Evolutionary conservation across 192 early-diverging fungal species (phyloP).

Genomic region (Nowakowskiella sp.): DNA sequence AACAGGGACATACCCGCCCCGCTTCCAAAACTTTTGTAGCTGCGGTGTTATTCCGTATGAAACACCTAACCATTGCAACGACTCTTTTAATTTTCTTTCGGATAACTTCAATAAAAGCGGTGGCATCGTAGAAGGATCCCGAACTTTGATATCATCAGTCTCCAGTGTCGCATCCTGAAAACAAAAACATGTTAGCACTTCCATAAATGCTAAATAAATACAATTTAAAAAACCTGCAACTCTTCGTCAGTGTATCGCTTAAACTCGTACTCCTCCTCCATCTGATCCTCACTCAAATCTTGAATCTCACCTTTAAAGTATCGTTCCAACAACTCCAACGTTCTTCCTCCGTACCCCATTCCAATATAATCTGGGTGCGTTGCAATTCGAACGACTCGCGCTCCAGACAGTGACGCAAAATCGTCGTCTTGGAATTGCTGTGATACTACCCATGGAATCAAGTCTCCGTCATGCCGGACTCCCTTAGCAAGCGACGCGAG

Average conservation of each 20-base stretch:
- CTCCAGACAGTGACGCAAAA: slow-evolving; percentile 90
- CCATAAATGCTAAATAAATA: slow-evolving; percentile 51
- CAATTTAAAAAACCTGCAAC: slow-evolving; percentile 33
- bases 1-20: slow-evolving; percentile 79
- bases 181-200: not conserved
- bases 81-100: slow-evolving; percentile 61
- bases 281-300: slow-evolving; percentile 51
- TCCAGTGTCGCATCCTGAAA: slow-evolving; percentile 39
- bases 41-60: slow-evolving; percentile 82
- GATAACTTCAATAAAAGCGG: slow-evolving; percentile 78
- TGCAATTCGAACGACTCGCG: slow-evolving; percentile 93
- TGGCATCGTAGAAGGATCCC: slow-evolving; percentile 87
- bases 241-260: not conserved
- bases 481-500: slow-evolving; percentile 76
- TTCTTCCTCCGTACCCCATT: slow-evolving; percentile 95
- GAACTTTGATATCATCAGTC: slow-evolving; percentile 71
- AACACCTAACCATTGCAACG: slow-evolving; percentile 93
- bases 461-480: slow-evolving; percentile 78
- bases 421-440: slow-evolving; percentile 94
- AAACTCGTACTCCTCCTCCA: slow-evolving; percentile 42
- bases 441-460: slow-evolving; percentile 95
- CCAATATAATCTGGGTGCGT: slow-evolving; percentile 94
- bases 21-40: slow-evolving; percentile 97
- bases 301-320: slow-evolving; percentile 81
- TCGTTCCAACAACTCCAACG: slow-evolving; percentile 72